Evolutionary conservation across 2,329 filamentous ascomycete species (phyloP), one percentile per base, ranked within the genome.

Genomic region (Exophiala sideris): DNA sequence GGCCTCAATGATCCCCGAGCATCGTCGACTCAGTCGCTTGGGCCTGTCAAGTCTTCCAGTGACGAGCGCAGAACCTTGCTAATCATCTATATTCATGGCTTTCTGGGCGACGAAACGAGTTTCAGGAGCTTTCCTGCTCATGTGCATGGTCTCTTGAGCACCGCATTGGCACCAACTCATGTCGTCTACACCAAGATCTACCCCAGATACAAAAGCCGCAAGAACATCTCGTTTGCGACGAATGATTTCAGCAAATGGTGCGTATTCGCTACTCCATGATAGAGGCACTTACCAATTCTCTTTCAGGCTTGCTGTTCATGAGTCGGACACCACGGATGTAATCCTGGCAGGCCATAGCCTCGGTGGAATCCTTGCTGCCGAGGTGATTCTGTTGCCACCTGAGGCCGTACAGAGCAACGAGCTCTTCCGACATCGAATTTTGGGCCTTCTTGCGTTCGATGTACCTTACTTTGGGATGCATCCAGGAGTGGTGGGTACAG

Each of bases 51-150:
- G 33, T 70, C 68, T 20, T 60, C 65, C 24, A 56, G 56, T 21
- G 45, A 52, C n/a, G 47, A 40, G 20, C 60, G 65, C 36, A 73
- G 83, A 46, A 79, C 77, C 21, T 76, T 96, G 20, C 78, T 96
- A 1, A 68, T 95, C 18, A 76, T 96, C 49, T 96, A 91, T 68
- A 84, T 96, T 52, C 91, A 96, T 73, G 91, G 91, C 57, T 96
- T 95, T 72, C 87, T 94, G 79, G 91, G 91, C 48, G 87, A 89
- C 56, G 88, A 94, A 69, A 87, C 87, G 32, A 95, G 88, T 54
- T 96, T 96, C 67, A 82, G 85, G 58, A 89, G 87, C 41, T 95
- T 96, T 64, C 91, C 91, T 0, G 88, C 88, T 6, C 90, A 96
- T 72, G 82, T 96, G 3, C 91, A 96, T 69, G 82, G 84, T 62